Conservation (phyloP, 257 asterid species). For the Rubia yunnanensis region DNA sequence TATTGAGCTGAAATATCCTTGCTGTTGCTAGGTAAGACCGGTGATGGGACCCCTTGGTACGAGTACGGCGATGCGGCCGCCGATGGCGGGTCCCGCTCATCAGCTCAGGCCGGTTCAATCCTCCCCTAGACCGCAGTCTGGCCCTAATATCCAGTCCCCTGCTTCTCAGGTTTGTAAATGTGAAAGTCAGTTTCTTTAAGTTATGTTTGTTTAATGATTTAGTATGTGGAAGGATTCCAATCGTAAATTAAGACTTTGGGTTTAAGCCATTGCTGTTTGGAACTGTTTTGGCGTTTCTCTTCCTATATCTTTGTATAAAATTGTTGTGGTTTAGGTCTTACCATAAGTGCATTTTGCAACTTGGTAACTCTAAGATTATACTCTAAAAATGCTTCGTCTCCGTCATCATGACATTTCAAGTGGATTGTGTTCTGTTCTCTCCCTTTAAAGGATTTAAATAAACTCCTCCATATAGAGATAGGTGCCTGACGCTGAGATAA, state of each 20-base stretch:
- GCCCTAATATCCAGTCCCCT: constrained; percentile 46
- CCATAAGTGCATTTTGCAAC: constrained; percentile 1
- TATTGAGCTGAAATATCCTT: neutral
- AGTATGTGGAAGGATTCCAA: neutral
- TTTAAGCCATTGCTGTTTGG: neutral
- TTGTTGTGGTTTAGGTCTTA: neutral
- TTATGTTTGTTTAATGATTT: neutral
- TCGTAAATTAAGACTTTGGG: neutral
- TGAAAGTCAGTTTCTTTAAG: neutral
- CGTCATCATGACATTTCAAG: neutral
- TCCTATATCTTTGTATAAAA: neutral
- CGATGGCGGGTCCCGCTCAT: constrained; percentile 27
- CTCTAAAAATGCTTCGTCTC: neutral
- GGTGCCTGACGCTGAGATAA: neutral
- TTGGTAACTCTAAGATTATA: too few relatives aligned
- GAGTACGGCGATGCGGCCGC: constrained; percentile 51
- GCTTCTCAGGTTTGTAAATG: constrained; percentile 43
- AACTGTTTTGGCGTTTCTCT: neutral
- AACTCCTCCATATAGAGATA: neutral
- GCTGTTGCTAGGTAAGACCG: constrained; percentile 44
- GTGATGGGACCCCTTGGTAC: constrained; percentile 66
- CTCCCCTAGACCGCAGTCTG: constrained; percentile 52
- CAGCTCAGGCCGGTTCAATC: constrained; percentile 57
- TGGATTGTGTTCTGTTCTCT: neutral
- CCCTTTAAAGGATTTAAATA: neutral